These are phyloP conservation scores for Juncus effusus DNA, from an alignment of 176 grass and related monocot genomes.

Conservation along the genomic window DNA sequence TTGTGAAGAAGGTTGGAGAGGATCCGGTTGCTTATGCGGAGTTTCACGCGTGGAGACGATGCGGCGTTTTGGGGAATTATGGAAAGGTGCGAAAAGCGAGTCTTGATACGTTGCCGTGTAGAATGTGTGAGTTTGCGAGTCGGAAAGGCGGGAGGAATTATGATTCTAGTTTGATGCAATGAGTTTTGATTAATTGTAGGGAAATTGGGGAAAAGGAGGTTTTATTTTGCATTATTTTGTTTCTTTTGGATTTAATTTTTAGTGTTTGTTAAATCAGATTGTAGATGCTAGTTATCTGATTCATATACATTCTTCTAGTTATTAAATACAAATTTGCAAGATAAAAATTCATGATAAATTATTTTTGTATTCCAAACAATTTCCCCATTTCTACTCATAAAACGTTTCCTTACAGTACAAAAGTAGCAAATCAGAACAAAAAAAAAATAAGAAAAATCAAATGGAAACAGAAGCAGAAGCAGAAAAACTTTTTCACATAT, in stretches of 20 bases:
- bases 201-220: not conserved
- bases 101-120: constrained; percentile 53
- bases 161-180: constrained; percentile 17
- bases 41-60: constrained; percentile 61
- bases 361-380: not conserved
- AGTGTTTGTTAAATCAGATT: too few relatives aligned
- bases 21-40: constrained; percentile 57
- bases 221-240: too few relatives aligned
- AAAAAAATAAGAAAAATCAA: too few relatives aligned
- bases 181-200: not conserved
- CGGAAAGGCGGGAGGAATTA: constrained; percentile 39
- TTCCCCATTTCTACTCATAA: constrained; percentile 2
- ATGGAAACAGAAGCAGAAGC: too few relatives aligned
- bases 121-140: constrained; percentile 50
- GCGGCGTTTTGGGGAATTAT: constrained; percentile 52
- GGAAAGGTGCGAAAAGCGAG: constrained; percentile 29
- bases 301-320: too few relatives aligned
- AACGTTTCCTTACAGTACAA: constrained; percentile 18
- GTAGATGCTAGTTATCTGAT: too few relatives aligned
- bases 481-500: too few relatives aligned
- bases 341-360: not conserved
- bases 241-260: too few relatives aligned
- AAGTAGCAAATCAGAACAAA: not conserved
- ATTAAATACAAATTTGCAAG: too few relatives aligned
- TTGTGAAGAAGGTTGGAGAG: constrained; percentile 38